Evolutionary conservation across 805 yeast genomes (phyloP).

Genomic region (Saturnispora silvae): DNA sequence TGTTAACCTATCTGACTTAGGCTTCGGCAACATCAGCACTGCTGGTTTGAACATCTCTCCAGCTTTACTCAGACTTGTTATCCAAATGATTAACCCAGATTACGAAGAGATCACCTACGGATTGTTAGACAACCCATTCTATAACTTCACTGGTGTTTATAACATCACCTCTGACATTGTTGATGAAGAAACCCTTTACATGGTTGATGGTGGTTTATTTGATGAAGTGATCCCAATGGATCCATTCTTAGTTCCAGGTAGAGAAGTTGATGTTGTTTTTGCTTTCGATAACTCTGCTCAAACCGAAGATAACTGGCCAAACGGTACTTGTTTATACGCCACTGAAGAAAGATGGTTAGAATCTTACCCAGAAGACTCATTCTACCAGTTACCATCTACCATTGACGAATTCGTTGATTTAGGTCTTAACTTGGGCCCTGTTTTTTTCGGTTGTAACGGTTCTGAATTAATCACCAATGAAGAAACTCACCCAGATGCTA

Average conservation of each 20-base stretch:
- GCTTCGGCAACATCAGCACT: conserved; percentile 14
- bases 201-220: conserved; percentile 27
- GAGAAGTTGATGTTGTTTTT: conserved; percentile 51
- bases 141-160: conserved; percentile 22
- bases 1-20: conserved; percentile 10
- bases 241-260: conserved; percentile 48
- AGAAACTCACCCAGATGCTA: conserved; percentile 11
- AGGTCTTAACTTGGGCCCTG: conserved; percentile 54
- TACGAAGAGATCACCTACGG: conserved; percentile 34
- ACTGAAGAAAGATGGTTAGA: conserved; percentile 40
- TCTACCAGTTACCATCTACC: conserved; percentile 63
- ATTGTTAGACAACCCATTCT: conserved; percentile 36
- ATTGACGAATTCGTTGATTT: conserved; percentile 41
- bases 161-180: conserved; percentile 19
- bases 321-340: conserved; percentile 44
- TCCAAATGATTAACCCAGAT: conserved; percentile 33
- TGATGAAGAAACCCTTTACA: conserved; percentile 12
- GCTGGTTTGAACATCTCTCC: conserved; percentile 10
- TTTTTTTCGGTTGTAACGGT: conserved; percentile 75
- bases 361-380: conserved; percentile 43
- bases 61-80: conserved; percentile 10
- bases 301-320: conserved; percentile 49
- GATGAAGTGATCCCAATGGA: conserved; percentile 52
- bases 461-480: conserved; percentile 34
- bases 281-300: conserved; percentile 60